Conservation (phyloP, 2,329 filamentous ascomycete genomes). For the Gaeumannomyces sp. region DNA sequence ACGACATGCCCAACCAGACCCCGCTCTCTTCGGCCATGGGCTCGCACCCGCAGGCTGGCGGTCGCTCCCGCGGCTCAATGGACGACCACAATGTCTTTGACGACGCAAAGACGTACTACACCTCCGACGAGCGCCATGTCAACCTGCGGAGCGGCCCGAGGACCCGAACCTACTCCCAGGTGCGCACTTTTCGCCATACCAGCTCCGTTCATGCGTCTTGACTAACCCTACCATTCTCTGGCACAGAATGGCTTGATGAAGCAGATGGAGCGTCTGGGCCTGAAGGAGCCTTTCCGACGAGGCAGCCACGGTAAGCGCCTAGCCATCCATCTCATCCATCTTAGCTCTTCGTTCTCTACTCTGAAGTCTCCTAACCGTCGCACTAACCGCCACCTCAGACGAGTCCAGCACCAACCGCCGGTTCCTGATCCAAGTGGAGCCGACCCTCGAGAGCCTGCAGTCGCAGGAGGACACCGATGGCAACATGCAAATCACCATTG, state of each 20-base stretch:
- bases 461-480: constrained; percentile 86
- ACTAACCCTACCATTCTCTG: constrained; percentile 7
- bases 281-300: constrained; percentile 49
- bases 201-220: not conserved
- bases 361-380: not conserved
- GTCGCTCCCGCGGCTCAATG: constrained; percentile 26
- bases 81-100: constrained; percentile 46
- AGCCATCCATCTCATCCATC: constrained; percentile 7
- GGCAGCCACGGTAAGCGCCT: constrained; percentile 39
- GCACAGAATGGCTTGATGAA: constrained; percentile 45
- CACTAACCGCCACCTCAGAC: constrained; percentile 38
- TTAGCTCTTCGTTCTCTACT: constrained; percentile 5
- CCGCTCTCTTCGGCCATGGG: constrained; percentile 6
- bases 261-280: constrained; percentile 45
- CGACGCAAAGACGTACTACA: constrained; percentile 54
- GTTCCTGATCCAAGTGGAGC: constrained; percentile 82
- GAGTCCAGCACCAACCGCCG: constrained; percentile 64
- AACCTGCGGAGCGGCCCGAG: constrained; percentile 40
- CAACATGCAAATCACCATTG: constrained; percentile 97
- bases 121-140: constrained; percentile 47
- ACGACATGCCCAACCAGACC: not conserved
- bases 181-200: constrained; percentile 29
- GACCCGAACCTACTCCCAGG: constrained; percentile 48
- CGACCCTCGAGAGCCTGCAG: constrained; percentile 71
- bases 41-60: constrained; percentile 13